A percentile compares a stretch with the other conserved stretches of the same genome.
These are phyloP conservation scores for Emmonsia crescens DNA, from an alignment of 2,329 filamentous ascomycete genomes.

Conservation along the genomic window DNA sequence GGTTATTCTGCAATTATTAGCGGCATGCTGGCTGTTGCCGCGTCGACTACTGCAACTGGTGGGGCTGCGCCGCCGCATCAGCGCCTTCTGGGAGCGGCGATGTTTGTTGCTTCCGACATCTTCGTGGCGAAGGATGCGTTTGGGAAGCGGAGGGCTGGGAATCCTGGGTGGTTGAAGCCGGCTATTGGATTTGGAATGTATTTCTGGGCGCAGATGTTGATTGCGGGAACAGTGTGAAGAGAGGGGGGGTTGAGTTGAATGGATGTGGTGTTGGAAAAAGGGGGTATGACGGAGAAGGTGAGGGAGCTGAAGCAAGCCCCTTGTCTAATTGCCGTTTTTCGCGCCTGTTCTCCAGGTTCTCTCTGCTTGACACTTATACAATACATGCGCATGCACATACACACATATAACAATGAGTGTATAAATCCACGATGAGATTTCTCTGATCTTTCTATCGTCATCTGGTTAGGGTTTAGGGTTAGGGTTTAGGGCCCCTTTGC, in stretches of 20 bases:
- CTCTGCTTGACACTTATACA: no score
- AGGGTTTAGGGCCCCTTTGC: neutral
- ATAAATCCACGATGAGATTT: no score
- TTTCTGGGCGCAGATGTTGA: conserved; percentile 22
- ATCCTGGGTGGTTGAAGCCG: conserved; percentile 9
- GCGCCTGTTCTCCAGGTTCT: no score
- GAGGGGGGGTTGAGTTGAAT: neutral
- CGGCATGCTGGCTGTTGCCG: conserved; percentile 20
- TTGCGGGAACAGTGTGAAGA: conserved; percentile 13
- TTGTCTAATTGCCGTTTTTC: no score
- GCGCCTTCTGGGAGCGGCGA: conserved; percentile 18
- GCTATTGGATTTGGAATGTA: conserved; percentile 18
- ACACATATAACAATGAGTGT: no score
- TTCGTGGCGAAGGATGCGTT: conserved; percentile 24
- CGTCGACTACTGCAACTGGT: conserved; percentile 10
- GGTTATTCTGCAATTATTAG: conserved; percentile 20
- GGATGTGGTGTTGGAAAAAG: no score
- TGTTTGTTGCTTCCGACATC: conserved; percentile 24
- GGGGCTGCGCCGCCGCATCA: conserved; percentile 13
- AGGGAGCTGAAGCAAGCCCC: no score
- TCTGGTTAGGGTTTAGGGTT: no score
- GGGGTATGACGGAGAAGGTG: no score
- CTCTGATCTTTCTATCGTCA: neutral
- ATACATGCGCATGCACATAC: no score
- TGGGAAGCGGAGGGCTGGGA: conserved; percentile 8